These are phyloP conservation scores for Cinnamomum micranthum DNA, from an alignment of 164 flowering plant genomes.

Conservation along the genomic window DNA sequence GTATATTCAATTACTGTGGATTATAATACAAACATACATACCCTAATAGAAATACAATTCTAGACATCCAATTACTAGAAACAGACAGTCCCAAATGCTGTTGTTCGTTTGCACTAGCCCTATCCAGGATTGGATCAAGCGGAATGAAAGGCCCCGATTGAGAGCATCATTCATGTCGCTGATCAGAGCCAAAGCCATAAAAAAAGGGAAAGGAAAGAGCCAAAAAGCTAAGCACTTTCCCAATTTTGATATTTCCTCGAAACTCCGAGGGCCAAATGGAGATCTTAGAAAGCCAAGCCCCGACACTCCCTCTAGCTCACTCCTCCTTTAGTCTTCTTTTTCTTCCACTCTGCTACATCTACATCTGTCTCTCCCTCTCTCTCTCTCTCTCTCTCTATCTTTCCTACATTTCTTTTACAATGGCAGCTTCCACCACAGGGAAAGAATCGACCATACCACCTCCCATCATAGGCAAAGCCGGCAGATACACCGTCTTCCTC, in stretches of 20 bases:
- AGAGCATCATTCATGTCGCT: background rate
- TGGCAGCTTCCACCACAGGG: slow-evolving; percentile 4
- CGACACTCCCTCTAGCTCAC: no score
- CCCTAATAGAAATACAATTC: no score
- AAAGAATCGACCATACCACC: slow-evolving; percentile 57
- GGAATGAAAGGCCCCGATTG: no score
- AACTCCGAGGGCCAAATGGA: background rate
- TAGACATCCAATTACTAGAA: no score
- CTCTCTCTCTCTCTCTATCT: background rate
- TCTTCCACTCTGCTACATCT: background rate
- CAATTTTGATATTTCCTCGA: background rate
- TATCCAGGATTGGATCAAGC: no score
- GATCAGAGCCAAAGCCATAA: background rate
- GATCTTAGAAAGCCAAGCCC: background rate
- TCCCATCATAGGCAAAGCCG: slow-evolving; percentile 85
- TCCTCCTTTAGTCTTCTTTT: background rate
- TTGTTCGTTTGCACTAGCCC: no score
- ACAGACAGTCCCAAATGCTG: no score
- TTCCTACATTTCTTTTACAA: background rate
- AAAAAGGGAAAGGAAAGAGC: background rate
- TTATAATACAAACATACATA: no score
- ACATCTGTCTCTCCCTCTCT: background rate
- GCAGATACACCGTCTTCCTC: slow-evolving; percentile 91
- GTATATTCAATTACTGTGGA: no score
- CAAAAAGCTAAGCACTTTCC: no score